Base-by-base conservation (phyloP, 495 filamentous ascomycete species). In the Clohesyomyces aquaticus region DNA sequence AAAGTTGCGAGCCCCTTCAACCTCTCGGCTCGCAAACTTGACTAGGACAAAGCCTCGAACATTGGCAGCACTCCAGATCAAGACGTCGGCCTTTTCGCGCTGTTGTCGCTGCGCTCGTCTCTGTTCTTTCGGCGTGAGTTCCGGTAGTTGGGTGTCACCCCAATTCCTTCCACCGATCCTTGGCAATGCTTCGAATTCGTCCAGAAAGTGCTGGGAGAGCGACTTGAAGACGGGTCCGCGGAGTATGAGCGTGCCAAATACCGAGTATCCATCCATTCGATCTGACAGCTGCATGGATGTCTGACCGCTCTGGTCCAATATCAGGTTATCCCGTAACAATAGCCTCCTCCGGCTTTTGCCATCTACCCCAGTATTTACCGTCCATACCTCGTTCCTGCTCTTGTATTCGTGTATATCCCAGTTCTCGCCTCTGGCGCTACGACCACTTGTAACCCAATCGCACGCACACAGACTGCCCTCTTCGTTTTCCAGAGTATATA, bases 391-490 rank as follows among this genome's bases (percentile, higher is more conserved):
- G 71, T 96, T 98, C 68, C 88, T 79, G 4, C 90, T 90, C 57
- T 79, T 80, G 85, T 95, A 98, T 35, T 80, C 76, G 18, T 77
- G 75, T 55, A 95, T 85, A 68, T 86, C 87, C 94, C 94, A 98
- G 59, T 88, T 81, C 78, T 98, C 94, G n/a, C 91, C 92, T 26
- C 89, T 81, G 4, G 94, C 92, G 10, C 78, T 82, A n/a, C 94
- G 83, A 3, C 94, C 93, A 66, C 92, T 87, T 21, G 85, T 90
- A 6, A 96, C 90, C 94, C 94, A 98, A 73, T 98, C 94, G 42
- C 96, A 77, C 1, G 96, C 78, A 70, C 92, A 93, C 18, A 98
- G 77, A 63, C 79, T 87, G 32, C 79, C 79, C 14, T 83, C 85
- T 11, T 70, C 76, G 1, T 78, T 70, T 25, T 86, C 82, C 9